Base-by-base conservation (phyloP, 1,139 yeast species). In the Diutina siamensis region DNA sequence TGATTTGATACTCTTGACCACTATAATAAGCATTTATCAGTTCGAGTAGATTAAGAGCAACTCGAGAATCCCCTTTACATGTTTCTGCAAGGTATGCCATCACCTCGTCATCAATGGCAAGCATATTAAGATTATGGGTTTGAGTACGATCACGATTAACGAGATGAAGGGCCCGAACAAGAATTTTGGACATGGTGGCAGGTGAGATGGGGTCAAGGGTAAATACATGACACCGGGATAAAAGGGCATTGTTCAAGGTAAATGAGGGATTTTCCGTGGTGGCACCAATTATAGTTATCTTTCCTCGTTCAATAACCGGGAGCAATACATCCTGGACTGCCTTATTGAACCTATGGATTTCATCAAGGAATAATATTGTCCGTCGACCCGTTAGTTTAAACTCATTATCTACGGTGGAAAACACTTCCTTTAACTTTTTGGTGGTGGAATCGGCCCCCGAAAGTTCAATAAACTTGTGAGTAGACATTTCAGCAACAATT, bases 211-310 rank as follows among this genome's bases (percentile, higher is more conserved):
- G 81, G 48, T 83, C 79, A 65, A 92, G 70, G 1, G 83, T 82
- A 61, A 92, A 86, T 0, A 94, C 87, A 51, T 92, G 83, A 65
- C 95, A 83, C 51, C 99, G 68, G 13, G 97, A 87, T 32, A 92
- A 66, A 45, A 92, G 64, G 0, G 98, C 97, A 55, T 87, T 84
- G 55, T 88, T 88, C 41, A 92, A 62, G 47, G 85, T 87, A 61
- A 92, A 94, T 27, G 95, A 84, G 1, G 98, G 98, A 57, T 94
- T 94, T 59, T 92, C 98, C 1, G 98, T 92, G 0, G 98, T 94
- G 8, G 98, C 97, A 1, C 98, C 98, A 46, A 92, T 80, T 2
- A 83, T 71, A 0, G 81, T 75, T 5, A 81, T 71, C 5, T 71
- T 66, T 0, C 89, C 88, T 49, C 74, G 70, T 57, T 84, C 94